phyloP scores from a whole-genome alignment of 164 flowering plant genomes.

The Chloranthus sessilifolius region DNA sequence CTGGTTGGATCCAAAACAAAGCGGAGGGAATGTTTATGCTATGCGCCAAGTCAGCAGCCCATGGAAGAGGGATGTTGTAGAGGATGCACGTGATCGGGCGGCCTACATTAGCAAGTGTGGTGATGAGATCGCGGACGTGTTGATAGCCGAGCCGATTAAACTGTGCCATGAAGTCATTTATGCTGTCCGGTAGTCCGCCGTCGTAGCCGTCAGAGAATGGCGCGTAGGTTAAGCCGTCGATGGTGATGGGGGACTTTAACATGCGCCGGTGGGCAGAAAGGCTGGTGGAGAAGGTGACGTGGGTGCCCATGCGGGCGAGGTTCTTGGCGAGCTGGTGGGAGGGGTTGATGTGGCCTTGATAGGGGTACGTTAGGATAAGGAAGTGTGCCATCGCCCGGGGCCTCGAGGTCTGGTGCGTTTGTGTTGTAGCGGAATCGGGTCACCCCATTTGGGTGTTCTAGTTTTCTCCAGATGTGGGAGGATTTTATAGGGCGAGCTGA shows the following conservation, averaged over 20 bases:
- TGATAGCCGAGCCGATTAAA: constrained; percentile 8
- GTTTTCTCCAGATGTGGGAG: too few species aligned
- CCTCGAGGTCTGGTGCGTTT: too few species aligned
- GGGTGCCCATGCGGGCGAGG: constrained; percentile 26
- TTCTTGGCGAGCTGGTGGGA: constrained; percentile 39
- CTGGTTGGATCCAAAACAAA: constrained; percentile 34
- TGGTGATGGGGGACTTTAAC: not conserved
- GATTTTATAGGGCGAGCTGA: too few species aligned
- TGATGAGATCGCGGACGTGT: constrained; percentile 4
- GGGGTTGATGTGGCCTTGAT: constrained; percentile 52
- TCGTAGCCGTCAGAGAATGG: constrained; percentile 49
- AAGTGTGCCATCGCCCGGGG: too few species aligned
- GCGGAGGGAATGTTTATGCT: constrained; percentile 23
- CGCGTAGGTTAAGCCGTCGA: constrained; percentile 22
- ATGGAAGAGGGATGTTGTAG: constrained; percentile 35
- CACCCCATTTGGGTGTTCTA: too few species aligned
- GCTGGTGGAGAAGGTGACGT: constrained; percentile 37
- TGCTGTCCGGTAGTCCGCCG: constrained; percentile 24
- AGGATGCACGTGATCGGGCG: constrained; percentile 27
- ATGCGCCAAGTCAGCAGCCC: constrained; percentile 41
- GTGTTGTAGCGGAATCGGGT: too few species aligned
- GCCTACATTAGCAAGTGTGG: constrained; percentile 1
- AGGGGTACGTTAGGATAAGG: constrained; percentile 32
- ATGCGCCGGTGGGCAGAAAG: constrained; percentile 25
- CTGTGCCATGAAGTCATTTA: constrained; percentile 9